Evolutionary conservation across 139 green algal species (phyloP), one percentile per base, ranked within the genome.

Genomic region (Eudorina sp.): DNA sequence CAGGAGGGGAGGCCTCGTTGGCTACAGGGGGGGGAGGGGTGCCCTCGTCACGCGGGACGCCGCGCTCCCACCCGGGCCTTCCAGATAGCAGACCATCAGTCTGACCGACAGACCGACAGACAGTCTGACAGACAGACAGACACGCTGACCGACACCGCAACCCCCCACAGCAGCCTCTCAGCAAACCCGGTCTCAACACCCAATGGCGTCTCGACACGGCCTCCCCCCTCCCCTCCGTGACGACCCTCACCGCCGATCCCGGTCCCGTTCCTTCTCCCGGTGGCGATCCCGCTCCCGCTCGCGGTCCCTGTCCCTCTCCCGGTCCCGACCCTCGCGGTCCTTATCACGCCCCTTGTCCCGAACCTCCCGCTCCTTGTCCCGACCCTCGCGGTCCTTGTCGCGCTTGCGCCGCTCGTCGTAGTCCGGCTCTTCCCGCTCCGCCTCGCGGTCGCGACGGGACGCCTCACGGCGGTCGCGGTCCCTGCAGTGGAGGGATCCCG

Each of bases 301-400:
- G 21, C 68, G 68, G 34, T 51, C 68, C 68, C 36, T 77, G 68
- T 77, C 68, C 68, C 27, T 82, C 43, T 60, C 73, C 45, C 45
- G 45, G 18, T 76, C 34, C 29, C 68, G 68, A 23, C 84, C 38
- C 40, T 85, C 74, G 25, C 73, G 53, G 9, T 83, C 78, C 48
- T 81, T 70, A 55, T 66, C 48, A 21, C 53, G 72, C 29, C 53
- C 70, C 4, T 81, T 70, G 58, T 66, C 48, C 31, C 53, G 72
- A 40, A 31, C 70, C 4, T 69, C 73, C n/a, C 53, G 18, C 21
- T 89, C 73, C 9, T n/a, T n/a, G n/a, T n/a, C n/a, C n/a, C n/a
- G n/a, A n/a, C n/a, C n/a, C n/a, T n/a, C n/a, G n/a, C 36, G 29
- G 31, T 36, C 55, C n/a, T 48, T 60, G 62, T 73, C n/a, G 36